These are phyloP conservation scores for Xerocomellus intermedius DNA, from an alignment of 768 basidiomycete genomes.

Conservation along the genomic window DNA sequence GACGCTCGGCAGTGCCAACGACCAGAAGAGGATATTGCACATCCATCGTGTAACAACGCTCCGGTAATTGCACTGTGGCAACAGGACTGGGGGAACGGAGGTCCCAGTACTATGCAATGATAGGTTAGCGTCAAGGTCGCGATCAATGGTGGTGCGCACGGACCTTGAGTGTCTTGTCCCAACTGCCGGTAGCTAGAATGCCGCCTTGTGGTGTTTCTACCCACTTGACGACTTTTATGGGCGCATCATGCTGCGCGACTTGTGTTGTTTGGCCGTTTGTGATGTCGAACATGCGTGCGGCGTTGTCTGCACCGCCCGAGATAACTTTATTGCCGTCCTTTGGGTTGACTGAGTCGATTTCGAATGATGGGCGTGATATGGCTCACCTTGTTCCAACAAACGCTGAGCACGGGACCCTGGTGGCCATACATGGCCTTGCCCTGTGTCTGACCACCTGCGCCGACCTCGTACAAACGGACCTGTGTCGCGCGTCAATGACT, in stretches of 20 bases:
- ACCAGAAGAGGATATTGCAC: slow-evolving; percentile 82
- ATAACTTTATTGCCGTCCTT: slow-evolving; percentile 90
- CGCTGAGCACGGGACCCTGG: slow-evolving; percentile 83
- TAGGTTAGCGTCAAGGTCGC: neutral
- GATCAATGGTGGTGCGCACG: neutral
- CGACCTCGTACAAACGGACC: slow-evolving; percentile 93
- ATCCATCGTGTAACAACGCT: slow-evolving; percentile 88
- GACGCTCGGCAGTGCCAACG: slow-evolving; percentile 89
- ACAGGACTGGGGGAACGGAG: slow-evolving; percentile 73
- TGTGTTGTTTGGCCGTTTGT: slow-evolving; percentile 77
- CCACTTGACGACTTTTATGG: slow-evolving; percentile 80
- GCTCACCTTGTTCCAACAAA: slow-evolving; percentile 87
- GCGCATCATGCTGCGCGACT: slow-evolving; percentile 89
- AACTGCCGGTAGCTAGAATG: slow-evolving; percentile 89
- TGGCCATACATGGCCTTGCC: slow-evolving; percentile 91
- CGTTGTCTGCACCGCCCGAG: slow-evolving; percentile 93
- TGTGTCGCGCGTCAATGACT: slow-evolving; percentile 31
- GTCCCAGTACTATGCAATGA: slow-evolving; percentile 83
- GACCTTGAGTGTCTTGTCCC: slow-evolving; percentile 98
- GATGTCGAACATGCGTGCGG: slow-evolving; percentile 90
- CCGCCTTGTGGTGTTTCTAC: slow-evolving; percentile 72
- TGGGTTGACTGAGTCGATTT: slow-evolving; percentile 3
- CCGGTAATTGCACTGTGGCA: slow-evolving; percentile 78
- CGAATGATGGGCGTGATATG: neutral
- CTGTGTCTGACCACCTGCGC: slow-evolving; percentile 72